Evolutionary conservation across 2,329 filamentous ascomycete species (phyloP).

Genomic region (Fusarium avenaceum): DNA sequence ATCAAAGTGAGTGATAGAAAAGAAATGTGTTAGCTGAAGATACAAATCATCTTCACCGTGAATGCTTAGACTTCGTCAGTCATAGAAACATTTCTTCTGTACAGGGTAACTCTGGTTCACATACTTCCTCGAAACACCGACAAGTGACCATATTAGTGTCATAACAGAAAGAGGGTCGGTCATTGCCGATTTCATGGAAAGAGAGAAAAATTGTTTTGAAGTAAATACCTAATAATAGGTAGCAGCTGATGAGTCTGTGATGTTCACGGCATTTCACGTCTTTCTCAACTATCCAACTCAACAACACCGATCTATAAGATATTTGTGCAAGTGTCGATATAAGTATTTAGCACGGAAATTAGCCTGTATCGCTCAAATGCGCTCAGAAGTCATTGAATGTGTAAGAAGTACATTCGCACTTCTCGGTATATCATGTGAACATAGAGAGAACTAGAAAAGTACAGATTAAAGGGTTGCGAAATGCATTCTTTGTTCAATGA

Average conservation of each 20-base stretch:
- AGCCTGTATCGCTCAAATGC: no score
- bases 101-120: neutral
- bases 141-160: neutral
- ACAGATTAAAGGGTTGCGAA: neutral
- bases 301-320: neutral
- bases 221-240: neutral
- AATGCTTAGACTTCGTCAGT: no score
- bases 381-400: neutral
- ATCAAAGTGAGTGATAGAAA: neutral
- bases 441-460: neutral
- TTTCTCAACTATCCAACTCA: no score
- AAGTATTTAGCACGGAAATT: neutral
- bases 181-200: no score
- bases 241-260: neutral
- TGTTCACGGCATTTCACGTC: neutral
- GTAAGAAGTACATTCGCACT: neutral
- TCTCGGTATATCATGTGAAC: neutral
- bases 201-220: no score
- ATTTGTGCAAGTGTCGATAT: neutral
- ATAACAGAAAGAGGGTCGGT: no score
- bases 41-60: no score
- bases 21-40: neutral
- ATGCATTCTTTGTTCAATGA: neutral
- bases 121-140: neutral
- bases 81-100: neutral